phyloP scores from a whole-genome alignment of 2,329 filamentous ascomycete species.

The Colletotrichum simmondsii region DNA sequence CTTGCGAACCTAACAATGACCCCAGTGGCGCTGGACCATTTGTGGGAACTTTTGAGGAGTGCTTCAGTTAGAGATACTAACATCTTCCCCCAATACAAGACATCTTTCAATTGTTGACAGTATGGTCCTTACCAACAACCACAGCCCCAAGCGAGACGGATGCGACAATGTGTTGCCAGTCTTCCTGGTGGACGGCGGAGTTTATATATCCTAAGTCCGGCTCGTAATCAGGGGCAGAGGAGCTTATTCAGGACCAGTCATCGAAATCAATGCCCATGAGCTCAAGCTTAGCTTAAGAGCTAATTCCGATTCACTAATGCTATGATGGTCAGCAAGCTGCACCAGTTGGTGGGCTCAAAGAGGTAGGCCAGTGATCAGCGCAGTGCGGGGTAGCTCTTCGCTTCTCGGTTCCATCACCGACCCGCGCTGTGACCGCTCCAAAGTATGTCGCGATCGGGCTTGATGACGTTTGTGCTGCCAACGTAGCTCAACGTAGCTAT shows the following conservation, averaged over 20 bases:
- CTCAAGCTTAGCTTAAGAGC: not conserved
- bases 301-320: not conserved
- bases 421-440: constrained; percentile 24
- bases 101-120: not conserved
- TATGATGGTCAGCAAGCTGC: constrained; percentile 2
- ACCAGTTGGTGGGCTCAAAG: not conserved
- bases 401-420: constrained; percentile 2
- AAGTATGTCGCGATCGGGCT: constrained; percentile 20
- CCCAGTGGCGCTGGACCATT: not conserved
- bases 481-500: not conserved
- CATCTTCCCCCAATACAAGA: too few species aligned
- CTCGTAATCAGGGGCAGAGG: too few species aligned
- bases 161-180: too few species aligned
- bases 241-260: not conserved
- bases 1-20: constrained; percentile 2
- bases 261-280: not conserved
- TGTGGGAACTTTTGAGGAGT: not conserved
- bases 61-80: not conserved
- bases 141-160: too few species aligned
- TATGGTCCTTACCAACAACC: not conserved
- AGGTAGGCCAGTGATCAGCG: constrained; percentile 3
- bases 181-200: not conserved
- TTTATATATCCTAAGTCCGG: not conserved
- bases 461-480: constrained; percentile 19
- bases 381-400: constrained; percentile 21